Evolutionary conservation across 2,329 filamentous ascomycete species (phyloP), one percentile per base, ranked within the genome.

Genomic region (Neofusicoccum parvum): DNA sequence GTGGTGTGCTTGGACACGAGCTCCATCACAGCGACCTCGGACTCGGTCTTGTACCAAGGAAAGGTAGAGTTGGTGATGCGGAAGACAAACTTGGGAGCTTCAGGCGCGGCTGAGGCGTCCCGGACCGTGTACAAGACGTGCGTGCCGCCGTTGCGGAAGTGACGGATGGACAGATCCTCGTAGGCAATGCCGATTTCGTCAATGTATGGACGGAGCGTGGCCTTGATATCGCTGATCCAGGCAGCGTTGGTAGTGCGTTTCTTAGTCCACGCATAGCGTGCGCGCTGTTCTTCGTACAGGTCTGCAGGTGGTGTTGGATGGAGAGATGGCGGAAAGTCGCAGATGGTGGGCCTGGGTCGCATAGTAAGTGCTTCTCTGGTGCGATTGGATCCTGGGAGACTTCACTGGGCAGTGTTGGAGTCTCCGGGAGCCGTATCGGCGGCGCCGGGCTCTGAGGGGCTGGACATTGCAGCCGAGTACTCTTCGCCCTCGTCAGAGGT

Each of bases 31-130:
- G 71, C 69, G 17, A 67, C 63, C 51, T 71, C 71, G 56, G 69
- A 71, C 48, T 68, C n/a, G 2, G 68, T 71, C 58, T 70, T 69
- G 65, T 67, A 62, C 6, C 48, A 60, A 5, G 72, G 72, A 3
- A 72, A 64, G 7, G 72, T 67, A 0, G 71, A 69, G 15, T 72
- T 59, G 10, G 67, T 51, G 39, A 73, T 68, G 34, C 72, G 70
- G 63, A 74, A 59, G 17, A 73, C 84, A 65, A 10, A 50, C 17
- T 50, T 23, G n/a, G 37, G 37, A 1, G 37, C 37, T 4, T 15
- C 9, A 5, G n/a, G 10, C 12, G n/a, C 9, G 10, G n/a, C 45
- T 3, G 45, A 17, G n/a, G n/a, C 45, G 11, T 23, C 20, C 4
- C 45, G 45, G 2, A 48, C 45, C n/a, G 45, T 48, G 45, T 48